Evolutionary conservation across 2,329 filamentous ascomycete genomes (phyloP).

Genomic region (Dactylellina sp.): DNA sequence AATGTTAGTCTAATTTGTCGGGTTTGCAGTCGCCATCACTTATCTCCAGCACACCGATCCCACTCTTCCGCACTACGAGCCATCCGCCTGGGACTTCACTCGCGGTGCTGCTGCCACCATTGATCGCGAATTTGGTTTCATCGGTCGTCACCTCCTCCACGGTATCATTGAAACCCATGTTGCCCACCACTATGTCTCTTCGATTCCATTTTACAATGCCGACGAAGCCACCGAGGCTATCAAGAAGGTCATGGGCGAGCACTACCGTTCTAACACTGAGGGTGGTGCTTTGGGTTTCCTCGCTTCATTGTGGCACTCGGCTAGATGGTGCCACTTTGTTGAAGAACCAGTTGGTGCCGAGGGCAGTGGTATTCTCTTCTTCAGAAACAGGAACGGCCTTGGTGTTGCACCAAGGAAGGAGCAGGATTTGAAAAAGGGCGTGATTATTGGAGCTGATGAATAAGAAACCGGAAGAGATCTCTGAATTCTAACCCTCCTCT

Average conservation of each 20-base stretch:
- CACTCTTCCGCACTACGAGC: constrained; percentile 89
- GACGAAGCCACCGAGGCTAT: constrained; percentile 95
- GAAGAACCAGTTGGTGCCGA: constrained; percentile 86
- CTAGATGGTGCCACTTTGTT: constrained; percentile 95
- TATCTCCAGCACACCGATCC: constrained; percentile 98
- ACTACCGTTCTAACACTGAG: constrained; percentile 86
- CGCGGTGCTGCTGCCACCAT: constrained; percentile 95
- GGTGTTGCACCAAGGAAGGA: constrained; percentile 69
- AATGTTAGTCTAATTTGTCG: neutral
- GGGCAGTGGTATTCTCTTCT: constrained; percentile 88
- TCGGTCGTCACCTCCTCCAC: constrained; percentile 89
- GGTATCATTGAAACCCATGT: constrained; percentile 98
- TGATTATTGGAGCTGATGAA: constrained; percentile 53
- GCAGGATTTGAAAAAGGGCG: constrained; percentile 52
- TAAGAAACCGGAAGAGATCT: constrained; percentile 13
- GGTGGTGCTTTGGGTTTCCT: constrained; percentile 86
- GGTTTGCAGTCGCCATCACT: constrained; percentile 85
- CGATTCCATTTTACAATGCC: constrained; percentile 95
- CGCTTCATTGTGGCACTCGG: constrained; percentile 80
- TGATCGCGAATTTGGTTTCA: constrained; percentile 96
- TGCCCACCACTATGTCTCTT: constrained; percentile 95
- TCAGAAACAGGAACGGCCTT: constrained; percentile 90
- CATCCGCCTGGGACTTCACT: constrained; percentile 88
- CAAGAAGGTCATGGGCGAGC: constrained; percentile 91
- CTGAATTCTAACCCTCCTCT: neutral